phyloP scores from a whole-genome alignment of 2,329 filamentous ascomycete species.

The Plenodomus biglobosus region DNA sequence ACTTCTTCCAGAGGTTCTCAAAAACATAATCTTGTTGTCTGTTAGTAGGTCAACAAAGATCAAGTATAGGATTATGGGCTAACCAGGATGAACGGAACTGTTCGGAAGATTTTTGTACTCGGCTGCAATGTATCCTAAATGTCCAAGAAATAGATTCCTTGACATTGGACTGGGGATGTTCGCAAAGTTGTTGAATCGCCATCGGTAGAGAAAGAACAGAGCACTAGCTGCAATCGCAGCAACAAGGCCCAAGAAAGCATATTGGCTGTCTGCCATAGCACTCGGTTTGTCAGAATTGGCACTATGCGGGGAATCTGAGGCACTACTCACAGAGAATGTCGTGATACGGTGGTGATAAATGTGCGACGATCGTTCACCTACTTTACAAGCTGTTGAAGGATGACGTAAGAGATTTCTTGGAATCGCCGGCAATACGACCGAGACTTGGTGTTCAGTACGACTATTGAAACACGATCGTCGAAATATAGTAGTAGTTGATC shows the following conservation, averaged over 20 bases:
- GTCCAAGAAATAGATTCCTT: slow-evolving; percentile 29
- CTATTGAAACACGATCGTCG: no score
- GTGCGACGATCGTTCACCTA: no score
- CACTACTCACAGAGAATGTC: no score
- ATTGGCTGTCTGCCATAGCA: slow-evolving; percentile 21
- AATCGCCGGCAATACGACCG: no score
- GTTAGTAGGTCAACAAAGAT: background rate
- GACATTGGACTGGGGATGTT: slow-evolving; percentile 25
- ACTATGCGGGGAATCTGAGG: background rate
- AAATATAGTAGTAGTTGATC: no score
- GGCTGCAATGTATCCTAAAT: slow-evolving; percentile 29
- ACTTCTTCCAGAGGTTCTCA: slow-evolving; percentile 27
- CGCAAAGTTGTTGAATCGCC: slow-evolving; percentile 30
- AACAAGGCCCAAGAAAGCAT: slow-evolving; percentile 22
- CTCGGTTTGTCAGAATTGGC: no score
- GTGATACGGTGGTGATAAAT: no score
- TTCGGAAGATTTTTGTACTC: slow-evolving; percentile 31
- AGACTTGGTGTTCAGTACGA: no score
- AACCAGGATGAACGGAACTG: slow-evolving; percentile 32
- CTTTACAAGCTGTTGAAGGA: no score
- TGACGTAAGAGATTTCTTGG: no score
- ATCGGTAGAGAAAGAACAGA: slow-evolving; percentile 25
- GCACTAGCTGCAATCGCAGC: slow-evolving; percentile 21
- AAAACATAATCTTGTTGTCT: slow-evolving; percentile 36
- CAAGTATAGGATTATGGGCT: background rate